These are phyloP conservation scores for Fistulinella cinereoalba DNA, from an alignment of 1,284 basidiomycete genomes.

Conservation along the genomic window DNA sequence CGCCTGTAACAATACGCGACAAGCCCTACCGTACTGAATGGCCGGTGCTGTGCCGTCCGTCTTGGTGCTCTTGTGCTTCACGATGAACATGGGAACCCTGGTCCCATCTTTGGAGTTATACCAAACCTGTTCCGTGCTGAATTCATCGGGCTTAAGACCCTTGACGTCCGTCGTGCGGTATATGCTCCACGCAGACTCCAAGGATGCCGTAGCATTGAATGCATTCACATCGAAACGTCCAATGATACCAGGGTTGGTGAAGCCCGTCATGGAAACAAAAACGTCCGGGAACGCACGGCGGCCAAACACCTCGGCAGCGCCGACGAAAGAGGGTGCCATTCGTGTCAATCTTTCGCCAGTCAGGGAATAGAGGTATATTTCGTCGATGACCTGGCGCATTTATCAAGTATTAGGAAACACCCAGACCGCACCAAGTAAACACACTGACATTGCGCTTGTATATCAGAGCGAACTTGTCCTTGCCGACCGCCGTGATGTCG, in stretches of 20 bases:
- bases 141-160: constrained; percentile 70
- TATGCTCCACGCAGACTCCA: constrained; percentile 53
- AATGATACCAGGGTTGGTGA: constrained; percentile 72
- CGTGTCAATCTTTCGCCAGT: constrained; percentile 56
- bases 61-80: constrained; percentile 68
- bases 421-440: neutral
- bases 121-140: constrained; percentile 75
- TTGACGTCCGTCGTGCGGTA: constrained; percentile 62
- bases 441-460: constrained; percentile 72
- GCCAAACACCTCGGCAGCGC: constrained; percentile 56
- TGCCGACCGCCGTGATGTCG: constrained; percentile 50
- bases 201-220: constrained; percentile 33
- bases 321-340: constrained; percentile 69
- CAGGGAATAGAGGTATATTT: constrained; percentile 73
- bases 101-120: constrained; percentile 81
- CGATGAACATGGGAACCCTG: constrained; percentile 83
- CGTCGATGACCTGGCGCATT: constrained; percentile 66
- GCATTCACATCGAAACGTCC: constrained; percentile 59
- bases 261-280: constrained; percentile 68
- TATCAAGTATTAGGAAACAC: constrained; percentile 11
- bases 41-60: constrained; percentile 78
- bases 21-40: constrained; percentile 75
- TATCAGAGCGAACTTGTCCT: constrained; percentile 59
- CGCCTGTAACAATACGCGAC: too few relatives aligned
- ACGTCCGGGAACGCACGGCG: constrained; percentile 61